phyloP scores from a whole-genome alignment of 345 rosid genomes.

The Passiflora organensis region DNA sequence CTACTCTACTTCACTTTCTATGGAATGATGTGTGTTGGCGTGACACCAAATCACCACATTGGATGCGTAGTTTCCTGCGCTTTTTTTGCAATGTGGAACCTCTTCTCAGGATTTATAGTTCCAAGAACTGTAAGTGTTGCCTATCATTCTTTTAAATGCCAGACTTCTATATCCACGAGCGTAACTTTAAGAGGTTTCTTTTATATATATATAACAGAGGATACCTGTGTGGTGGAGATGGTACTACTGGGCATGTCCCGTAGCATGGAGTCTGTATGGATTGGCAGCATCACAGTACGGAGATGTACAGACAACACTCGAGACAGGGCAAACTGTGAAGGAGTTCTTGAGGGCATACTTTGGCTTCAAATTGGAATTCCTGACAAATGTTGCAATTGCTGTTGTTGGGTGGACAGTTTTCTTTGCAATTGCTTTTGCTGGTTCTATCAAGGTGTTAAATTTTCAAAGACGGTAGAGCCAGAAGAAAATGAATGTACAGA shows the following conservation, averaged over 20 bases:
- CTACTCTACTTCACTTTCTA: constrained; percentile 61
- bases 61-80: constrained; percentile 47
- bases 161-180: too few relatives aligned
- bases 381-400: constrained; percentile 31
- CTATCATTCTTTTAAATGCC: neutral
- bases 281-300: constrained; percentile 38
- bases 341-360: constrained; percentile 22
- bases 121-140: constrained; percentile 43
- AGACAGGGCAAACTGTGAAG: constrained; percentile 16
- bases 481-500: too few relatives aligned
- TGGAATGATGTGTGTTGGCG: constrained; percentile 66
- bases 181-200: too few relatives aligned
- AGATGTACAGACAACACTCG: constrained; percentile 17
- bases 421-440: constrained; percentile 30
- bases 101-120: constrained; percentile 59
- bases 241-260: constrained; percentile 42
- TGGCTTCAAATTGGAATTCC: constrained; percentile 31
- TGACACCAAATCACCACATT: constrained; percentile 61
- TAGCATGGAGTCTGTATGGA: constrained; percentile 43
- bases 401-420: constrained; percentile 16
- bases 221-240: constrained; percentile 53
- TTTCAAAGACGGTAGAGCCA: constrained; percentile 44
- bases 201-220: constrained; percentile 21
- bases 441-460: constrained; percentile 28
- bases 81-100: constrained; percentile 49